These are phyloP conservation scores for Fusarium guadeloupense DNA, from an alignment of 2,329 filamentous ascomycete species.

Conservation along the genomic window DNA sequence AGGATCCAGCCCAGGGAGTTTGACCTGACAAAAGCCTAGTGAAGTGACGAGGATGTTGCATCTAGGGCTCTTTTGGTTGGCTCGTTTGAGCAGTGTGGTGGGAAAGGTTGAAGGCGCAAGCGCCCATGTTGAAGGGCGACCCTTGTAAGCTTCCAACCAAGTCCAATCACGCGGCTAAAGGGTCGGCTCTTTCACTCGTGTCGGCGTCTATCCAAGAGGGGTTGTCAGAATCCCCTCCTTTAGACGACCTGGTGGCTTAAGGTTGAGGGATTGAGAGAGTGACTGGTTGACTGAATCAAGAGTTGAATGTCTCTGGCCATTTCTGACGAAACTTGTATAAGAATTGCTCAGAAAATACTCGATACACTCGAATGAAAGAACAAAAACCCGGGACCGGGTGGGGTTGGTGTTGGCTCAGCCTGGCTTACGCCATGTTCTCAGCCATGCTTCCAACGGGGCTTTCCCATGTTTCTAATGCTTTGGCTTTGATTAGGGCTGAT, in stretches of 20 bases:
- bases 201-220: slow-evolving; percentile 46
- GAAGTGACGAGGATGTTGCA: slow-evolving; percentile 25
- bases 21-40: slow-evolving; percentile 19
- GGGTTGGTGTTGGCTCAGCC: slow-evolving; percentile 33
- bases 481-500: slow-evolving; percentile 10
- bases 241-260: slow-evolving; percentile 23
- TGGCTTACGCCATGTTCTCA: slow-evolving; percentile 26
- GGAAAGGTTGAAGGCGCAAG: slow-evolving; percentile 44
- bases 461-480: slow-evolving; percentile 18
- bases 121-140: slow-evolving; percentile 29
- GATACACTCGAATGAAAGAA: background rate
- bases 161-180: slow-evolving; percentile 45
- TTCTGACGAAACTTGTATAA: background rate
- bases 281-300: slow-evolving; percentile 7
- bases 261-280: slow-evolving; percentile 21
- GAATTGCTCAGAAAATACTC: background rate
- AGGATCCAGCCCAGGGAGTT: slow-evolving; percentile 32
- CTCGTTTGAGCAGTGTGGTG: slow-evolving; percentile 24
- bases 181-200: slow-evolving; percentile 43
- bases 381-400: slow-evolving; percentile 12
- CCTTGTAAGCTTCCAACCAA: slow-evolving; percentile 23
- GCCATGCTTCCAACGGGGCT: slow-evolving; percentile 19
- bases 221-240: slow-evolving; percentile 15
- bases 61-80: slow-evolving; percentile 35
- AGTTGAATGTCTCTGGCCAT: background rate